Evolutionary conservation across 148 eudicot genomes (phyloP).

Genomic region (Vaccinium darrowii): DNA sequence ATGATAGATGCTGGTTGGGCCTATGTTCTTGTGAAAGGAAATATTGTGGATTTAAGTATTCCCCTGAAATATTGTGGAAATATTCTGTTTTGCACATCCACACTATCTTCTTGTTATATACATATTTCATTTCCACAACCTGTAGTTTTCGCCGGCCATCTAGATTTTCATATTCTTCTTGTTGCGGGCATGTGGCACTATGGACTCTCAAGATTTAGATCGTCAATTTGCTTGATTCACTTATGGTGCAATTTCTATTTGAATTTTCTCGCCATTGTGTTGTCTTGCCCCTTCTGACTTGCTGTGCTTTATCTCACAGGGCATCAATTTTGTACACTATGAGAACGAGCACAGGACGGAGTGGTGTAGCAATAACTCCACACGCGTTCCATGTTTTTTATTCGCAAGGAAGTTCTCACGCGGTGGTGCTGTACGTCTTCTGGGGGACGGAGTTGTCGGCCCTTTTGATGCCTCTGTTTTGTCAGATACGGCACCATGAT

Average conservation of each 20-base stretch:
- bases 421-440: slow-evolving; percentile 89
- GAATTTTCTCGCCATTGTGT: neutral
- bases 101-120: neutral
- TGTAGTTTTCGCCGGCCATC: neutral
- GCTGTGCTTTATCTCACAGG: slow-evolving; percentile 39
- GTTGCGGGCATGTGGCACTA: no score
- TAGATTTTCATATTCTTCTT: neutral
- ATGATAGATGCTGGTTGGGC: neutral
- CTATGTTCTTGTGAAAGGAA: neutral
- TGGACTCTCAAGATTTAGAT: no score
- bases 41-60: neutral
- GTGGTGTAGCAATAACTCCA: slow-evolving; percentile 82
- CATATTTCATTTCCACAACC: neutral
- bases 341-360: slow-evolving; percentile 82
- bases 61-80: neutral
- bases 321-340: slow-evolving; percentile 67
- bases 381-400: slow-evolving; percentile 71
- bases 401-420: slow-evolving; percentile 86
- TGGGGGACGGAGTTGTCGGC: slow-evolving; percentile 60
- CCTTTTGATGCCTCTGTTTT: slow-evolving; percentile 32
- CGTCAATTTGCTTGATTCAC: neutral
- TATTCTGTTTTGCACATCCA: no score
- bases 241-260: neutral
- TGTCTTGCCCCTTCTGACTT: neutral
- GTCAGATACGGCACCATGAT: slow-evolving; percentile 26